These are phyloP conservation scores for Amanita polypyramis DNA, from an alignment of 768 basidiomycete genomes.

Conservation along the genomic window DNA sequence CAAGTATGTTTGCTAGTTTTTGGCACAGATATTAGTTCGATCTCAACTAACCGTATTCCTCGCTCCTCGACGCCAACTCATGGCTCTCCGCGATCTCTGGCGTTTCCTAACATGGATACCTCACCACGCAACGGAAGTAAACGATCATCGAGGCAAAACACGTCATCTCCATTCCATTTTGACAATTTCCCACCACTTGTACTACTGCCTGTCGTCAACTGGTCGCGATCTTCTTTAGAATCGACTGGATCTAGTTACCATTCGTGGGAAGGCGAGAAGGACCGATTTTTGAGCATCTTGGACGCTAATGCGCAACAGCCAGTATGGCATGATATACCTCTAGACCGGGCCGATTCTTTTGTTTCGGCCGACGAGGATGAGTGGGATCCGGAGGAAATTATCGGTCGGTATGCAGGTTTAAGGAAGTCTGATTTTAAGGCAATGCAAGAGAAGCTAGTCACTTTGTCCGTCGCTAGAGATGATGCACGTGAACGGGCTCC, in stretches of 20 bases:
- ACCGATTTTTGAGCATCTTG: conserved; percentile 39
- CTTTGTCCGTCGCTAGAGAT: conserved; percentile 46
- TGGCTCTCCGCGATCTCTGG: conserved; percentile 39
- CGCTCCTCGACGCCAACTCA: conserved; percentile 67
- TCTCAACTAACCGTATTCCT: conserved; percentile 28
- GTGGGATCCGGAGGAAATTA: conserved; percentile 54
- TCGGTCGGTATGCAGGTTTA: conserved; percentile 57
- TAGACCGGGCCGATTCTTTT: conserved; percentile 33
- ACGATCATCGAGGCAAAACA: conserved; percentile 49
- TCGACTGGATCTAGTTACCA: conserved; percentile 83
- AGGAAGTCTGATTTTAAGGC: conserved; percentile 57
- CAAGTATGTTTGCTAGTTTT: conserved; percentile 30
- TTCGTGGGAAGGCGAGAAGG: conserved; percentile 61
- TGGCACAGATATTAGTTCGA: conserved; percentile 39
- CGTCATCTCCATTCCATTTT: conserved; percentile 41
- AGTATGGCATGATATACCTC: conserved; percentile 55
- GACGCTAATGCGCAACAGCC: conserved; percentile 35
- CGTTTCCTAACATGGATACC: conserved; percentile 38
- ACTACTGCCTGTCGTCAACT: conserved; percentile 63
- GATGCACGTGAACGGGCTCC: conserved; percentile 54
- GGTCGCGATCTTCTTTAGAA: conserved; percentile 71
- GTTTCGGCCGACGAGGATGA: conserved; percentile 39
- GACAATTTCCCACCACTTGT: conserved; percentile 46
- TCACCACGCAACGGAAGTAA: conserved; percentile 27
- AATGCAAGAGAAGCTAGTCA: conserved; percentile 72